These are phyloP conservation scores for Mychonastes homosphaera DNA, from an alignment of 139 green algal species.

Conservation along the genomic window DNA sequence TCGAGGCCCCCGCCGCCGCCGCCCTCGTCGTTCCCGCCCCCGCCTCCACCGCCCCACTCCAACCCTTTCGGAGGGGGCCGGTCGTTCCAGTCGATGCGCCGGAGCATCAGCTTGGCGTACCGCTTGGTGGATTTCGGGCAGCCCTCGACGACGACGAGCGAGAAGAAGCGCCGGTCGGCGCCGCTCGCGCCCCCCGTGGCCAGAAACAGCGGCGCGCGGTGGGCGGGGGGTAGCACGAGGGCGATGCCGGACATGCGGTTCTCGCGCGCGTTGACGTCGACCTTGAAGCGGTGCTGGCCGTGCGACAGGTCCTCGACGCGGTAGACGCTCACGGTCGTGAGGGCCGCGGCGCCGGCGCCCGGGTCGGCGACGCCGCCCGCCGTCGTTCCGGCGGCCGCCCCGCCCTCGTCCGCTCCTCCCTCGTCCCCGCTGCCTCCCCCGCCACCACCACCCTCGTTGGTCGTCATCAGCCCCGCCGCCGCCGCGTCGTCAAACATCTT, in stretches of 20 bases:
- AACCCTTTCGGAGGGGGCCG: conserved; percentile 15
- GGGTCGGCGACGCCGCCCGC: no score
- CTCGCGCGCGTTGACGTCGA: conserved; percentile 88
- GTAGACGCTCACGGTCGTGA: no score
- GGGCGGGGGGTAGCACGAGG: conserved; percentile 4
- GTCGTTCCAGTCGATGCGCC: conserved; percentile 82
- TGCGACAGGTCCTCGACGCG: conserved; percentile 14
- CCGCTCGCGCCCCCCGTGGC: no score
- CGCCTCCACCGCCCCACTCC: not conserved
- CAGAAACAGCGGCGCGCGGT: no score
- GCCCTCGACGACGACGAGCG: conserved; percentile 79
- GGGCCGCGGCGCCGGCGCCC: no score
- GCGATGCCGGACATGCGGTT: conserved; percentile 61
- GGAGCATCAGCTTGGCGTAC: conserved; percentile 91
- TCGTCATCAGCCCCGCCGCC: not conserved
- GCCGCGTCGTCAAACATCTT: conserved; percentile 71
- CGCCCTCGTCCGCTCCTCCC: no score
- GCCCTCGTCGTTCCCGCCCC: conserved; percentile 3
- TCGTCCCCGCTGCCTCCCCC: no score
- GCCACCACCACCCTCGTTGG: no score
- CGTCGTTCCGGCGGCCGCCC: no score
- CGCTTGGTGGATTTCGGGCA: conserved; percentile 39
- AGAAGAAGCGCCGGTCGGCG: no score
- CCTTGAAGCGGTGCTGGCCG: conserved; percentile 71
- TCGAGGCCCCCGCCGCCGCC: conserved; percentile 27